Percentiles rank a stretch among this genome's conserved stretches.
Conservation (phyloP, 768 basidiomycete species). For the Rhodotorula graminis region DNA sequence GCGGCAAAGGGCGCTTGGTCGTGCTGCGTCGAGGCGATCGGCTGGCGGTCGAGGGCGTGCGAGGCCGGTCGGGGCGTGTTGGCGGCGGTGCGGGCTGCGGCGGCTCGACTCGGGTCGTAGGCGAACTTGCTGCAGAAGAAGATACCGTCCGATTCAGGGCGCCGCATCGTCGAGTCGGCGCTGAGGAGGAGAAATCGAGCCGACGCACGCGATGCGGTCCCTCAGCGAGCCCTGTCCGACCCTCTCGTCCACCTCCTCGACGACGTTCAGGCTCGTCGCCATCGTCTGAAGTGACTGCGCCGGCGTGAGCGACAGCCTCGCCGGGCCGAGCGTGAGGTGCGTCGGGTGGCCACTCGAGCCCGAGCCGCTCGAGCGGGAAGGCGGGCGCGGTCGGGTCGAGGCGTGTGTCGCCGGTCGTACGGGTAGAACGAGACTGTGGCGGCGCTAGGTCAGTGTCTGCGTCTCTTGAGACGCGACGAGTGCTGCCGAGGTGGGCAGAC, state of each 20-base stretch:
- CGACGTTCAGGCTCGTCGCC: too few species aligned
- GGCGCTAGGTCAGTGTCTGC: neutral
- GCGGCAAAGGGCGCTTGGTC: too few species aligned
- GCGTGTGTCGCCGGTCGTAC: neutral
- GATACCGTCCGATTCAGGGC: too few species aligned
- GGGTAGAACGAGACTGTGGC: neutral
- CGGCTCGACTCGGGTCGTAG: neutral
- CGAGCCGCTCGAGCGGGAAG: neutral
- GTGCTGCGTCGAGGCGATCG: neutral
- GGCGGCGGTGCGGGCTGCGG: neutral
- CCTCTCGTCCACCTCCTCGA: neutral
- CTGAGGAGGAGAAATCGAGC: neutral
- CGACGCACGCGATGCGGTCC: neutral
- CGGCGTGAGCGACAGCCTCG: constrained; percentile 9
- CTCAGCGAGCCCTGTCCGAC: neutral
- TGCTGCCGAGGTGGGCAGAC: too few species aligned
- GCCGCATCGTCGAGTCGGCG: too few species aligned
- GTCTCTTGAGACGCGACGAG: too few species aligned
- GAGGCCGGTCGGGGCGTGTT: neutral
- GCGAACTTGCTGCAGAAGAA: neutral
- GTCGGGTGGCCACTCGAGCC: neutral
- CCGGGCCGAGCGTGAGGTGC: neutral
- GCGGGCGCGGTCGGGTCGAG: neutral
- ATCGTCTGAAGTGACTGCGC: neutral
- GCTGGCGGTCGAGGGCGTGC: too few species aligned